Percentiles rank a stretch among this genome's conserved stretches.
These are phyloP conservation scores for Cyclanthera cordifolia DNA, from an alignment of 306 rosid genomes.

Conservation along the genomic window DNA sequence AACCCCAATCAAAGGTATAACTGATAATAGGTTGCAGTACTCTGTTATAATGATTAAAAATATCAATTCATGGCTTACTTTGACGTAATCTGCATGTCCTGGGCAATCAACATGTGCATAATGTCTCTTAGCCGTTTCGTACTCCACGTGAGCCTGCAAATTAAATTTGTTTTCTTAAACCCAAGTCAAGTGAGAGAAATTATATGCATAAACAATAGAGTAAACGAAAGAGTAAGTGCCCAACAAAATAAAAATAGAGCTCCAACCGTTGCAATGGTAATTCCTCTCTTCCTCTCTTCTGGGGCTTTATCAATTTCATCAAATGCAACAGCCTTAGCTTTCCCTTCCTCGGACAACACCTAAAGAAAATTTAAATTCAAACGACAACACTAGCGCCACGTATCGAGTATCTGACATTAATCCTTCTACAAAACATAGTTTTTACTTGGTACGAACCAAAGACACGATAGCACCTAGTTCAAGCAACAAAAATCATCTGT, in stretches of 20 bases:
- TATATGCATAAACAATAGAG: neutral
- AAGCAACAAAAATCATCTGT: constrained; percentile 2
- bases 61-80: constrained; percentile 35
- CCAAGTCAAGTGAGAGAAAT: neutral
- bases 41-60: neutral
- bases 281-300: constrained; percentile 92
- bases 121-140: constrained; percentile 71
- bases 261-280: constrained; percentile 82
- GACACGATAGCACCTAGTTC: neutral
- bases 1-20: neutral
- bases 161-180: neutral
- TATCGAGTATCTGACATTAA: neutral
- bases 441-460: neutral
- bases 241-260: neutral
- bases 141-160: constrained; percentile 84
- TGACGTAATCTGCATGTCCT: constrained; percentile 96
- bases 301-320: constrained; percentile 98
- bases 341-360: constrained; percentile 89
- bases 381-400: constrained; percentile 11
- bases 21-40: neutral
- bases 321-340: constrained; percentile 80
- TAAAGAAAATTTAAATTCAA: constrained; percentile 15
- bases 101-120: constrained; percentile 99
- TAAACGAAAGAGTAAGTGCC: neutral
- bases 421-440: neutral